These are phyloP conservation scores for Parasarocladium wereldwijsianum DNA, from an alignment of 2,329 filamentous ascomycete genomes.

Conservation along the genomic window DNA sequence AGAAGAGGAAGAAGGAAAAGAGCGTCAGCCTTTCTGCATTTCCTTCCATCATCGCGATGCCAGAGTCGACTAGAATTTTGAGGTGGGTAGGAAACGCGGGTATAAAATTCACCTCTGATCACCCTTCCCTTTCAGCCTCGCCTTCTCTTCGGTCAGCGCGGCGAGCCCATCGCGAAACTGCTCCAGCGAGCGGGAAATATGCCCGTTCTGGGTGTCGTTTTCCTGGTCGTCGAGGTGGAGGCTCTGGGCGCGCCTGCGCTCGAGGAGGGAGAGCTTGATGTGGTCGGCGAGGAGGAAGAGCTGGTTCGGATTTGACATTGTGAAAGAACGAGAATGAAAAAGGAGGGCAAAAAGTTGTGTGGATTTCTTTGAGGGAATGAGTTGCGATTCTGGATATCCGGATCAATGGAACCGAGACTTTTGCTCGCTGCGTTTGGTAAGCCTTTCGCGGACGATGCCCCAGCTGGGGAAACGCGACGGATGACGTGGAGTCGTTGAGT, in stretches of 20 bases:
- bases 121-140: constrained; percentile 46
- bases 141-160: constrained; percentile 47
- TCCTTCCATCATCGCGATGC: neutral
- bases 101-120: constrained; percentile 50
- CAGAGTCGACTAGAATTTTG: too few relatives aligned
- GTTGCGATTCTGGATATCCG: too few relatives aligned
- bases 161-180: constrained; percentile 72
- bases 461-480: too few relatives aligned
- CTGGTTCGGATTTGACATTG: constrained; percentile 46
- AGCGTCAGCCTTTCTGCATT: too few relatives aligned
- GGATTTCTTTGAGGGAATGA: too few relatives aligned
- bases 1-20: constrained; percentile 1
- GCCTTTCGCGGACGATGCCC: too few relatives aligned
- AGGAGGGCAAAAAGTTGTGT: neutral
- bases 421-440: too few relatives aligned
- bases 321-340: neutral
- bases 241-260: constrained; percentile 73
- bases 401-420: too few relatives aligned
- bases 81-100: too few relatives aligned
- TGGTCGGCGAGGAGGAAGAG: constrained; percentile 90
- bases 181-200: constrained; percentile 78
- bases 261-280: constrained; percentile 87
- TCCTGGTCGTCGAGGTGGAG: constrained; percentile 48
- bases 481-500: too few relatives aligned
- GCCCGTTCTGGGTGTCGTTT: constrained; percentile 68